A percentile compares a stretch with the other conserved stretches of the same genome.
Evolutionary conservation across 257 asterid species (phyloP).

Genomic region (Lavandula angustifolia): DNA sequence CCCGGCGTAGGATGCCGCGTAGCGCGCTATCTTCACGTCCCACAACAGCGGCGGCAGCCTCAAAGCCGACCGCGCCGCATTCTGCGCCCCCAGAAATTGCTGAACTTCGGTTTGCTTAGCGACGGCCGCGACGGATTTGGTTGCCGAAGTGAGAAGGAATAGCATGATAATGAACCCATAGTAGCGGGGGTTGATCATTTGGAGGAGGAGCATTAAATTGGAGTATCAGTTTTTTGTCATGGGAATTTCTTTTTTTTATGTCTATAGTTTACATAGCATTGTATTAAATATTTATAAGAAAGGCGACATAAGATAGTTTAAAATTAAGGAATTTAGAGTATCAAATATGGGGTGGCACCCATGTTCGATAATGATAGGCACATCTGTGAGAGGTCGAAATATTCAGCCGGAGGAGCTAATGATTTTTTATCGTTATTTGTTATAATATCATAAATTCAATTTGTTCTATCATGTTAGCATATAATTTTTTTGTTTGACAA

Average conservation of each 20-base stretch:
- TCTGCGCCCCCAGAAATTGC: constrained; percentile 42
- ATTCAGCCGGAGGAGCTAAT: neutral
- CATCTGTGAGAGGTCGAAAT: constrained; percentile 30
- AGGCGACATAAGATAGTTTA: constrained; percentile 42
- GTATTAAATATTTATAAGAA: constrained; percentile 32
- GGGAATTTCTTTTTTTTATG: neutral
- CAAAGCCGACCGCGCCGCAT: constrained; percentile 44
- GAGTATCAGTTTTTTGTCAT: constrained; percentile 9
- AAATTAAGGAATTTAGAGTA: constrained; percentile 38
- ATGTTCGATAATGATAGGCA: constrained; percentile 62
- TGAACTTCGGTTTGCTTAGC: constrained; percentile 17
- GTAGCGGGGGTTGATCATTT: constrained; percentile 9
- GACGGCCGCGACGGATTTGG: too few species aligned
- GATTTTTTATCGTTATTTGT: neutral
- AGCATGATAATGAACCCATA: constrained; percentile 16
- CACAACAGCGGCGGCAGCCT: constrained; percentile 43
- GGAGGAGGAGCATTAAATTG: too few species aligned
- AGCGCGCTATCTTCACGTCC: constrained; percentile 41
- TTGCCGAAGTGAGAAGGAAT: constrained; percentile 15
- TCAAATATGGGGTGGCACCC: constrained; percentile 61
- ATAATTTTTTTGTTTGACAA: neutral
- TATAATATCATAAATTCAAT: neutral
- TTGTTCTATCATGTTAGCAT: neutral
- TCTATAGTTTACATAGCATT: neutral
- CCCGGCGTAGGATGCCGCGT: constrained; percentile 44